A percentile compares a stretch with the other conserved stretches of the same genome.
phyloP scores from a whole-genome alignment of 2,329 filamentous ascomycete species.

The Pseudogymnoascus sp. region DNA sequence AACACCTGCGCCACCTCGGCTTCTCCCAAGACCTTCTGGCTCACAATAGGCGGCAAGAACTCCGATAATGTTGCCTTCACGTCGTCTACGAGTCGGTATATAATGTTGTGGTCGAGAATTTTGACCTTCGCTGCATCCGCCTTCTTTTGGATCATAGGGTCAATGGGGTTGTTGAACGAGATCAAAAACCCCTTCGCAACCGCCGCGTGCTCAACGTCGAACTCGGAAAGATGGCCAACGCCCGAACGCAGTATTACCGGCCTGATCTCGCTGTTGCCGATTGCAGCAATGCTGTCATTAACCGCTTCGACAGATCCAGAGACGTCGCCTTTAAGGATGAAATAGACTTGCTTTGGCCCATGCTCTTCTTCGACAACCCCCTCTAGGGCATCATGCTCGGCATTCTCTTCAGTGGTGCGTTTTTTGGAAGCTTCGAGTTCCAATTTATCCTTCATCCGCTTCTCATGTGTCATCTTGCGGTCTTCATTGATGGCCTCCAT shows the following conservation, averaged over 20 bases:
- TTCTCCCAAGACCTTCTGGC: conserved; percentile 70
- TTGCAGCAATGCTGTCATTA: conserved; percentile 61
- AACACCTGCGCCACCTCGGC: conserved; percentile 80
- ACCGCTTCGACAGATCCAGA: conserved; percentile 91
- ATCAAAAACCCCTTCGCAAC: conserved; percentile 68
- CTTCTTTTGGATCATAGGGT: conserved; percentile 56
- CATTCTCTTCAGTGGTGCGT: conserved; percentile 19
- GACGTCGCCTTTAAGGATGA: conserved; percentile 88
- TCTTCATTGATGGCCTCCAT: conserved; percentile 70
- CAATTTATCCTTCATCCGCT: conserved; percentile 51
- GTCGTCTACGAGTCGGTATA: conserved; percentile 71
- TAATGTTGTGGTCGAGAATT: conserved; percentile 79
- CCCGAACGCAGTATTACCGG: conserved; percentile 68
- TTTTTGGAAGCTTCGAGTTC: conserved; percentile 38
- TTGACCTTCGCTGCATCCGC: conserved; percentile 65
- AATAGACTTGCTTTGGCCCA: conserved; percentile 55
- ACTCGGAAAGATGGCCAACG: conserved; percentile 74
- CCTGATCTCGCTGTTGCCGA: conserved; percentile 78
- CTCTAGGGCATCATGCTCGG: conserved; percentile 18
- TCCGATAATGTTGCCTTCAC: conserved; percentile 60
- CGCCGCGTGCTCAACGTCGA: conserved; percentile 80
- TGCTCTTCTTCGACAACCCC: conserved; percentile 29
- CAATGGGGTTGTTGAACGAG: conserved; percentile 73
- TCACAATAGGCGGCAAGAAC: conserved; percentile 58
- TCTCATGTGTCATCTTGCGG: conserved; percentile 48